Percentiles rank a stretch among this genome's conserved stretches.
These are phyloP conservation scores for Ogataea paraovalis DNA, from an alignment of 805 yeast genomes.

Conservation along the genomic window DNA sequence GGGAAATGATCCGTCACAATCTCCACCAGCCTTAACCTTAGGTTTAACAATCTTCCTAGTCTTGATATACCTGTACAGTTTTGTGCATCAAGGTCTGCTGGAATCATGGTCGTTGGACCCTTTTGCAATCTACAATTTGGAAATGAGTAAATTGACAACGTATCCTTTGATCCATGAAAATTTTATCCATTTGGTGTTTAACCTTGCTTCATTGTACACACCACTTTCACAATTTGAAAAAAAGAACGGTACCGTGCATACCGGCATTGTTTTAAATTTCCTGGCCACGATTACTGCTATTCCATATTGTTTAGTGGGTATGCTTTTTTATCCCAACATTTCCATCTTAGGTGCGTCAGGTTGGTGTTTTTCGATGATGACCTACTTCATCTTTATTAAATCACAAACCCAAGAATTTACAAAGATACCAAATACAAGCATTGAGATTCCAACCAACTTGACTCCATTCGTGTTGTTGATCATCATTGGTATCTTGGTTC, in stretches of 20 bases:
- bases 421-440: constrained; percentile 18
- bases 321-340: constrained; percentile 46
- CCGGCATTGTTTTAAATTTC: constrained; percentile 74
- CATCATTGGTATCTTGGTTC: constrained; percentile 48
- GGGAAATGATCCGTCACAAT: not conserved
- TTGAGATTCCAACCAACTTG: constrained; percentile 53
- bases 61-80: constrained; percentile 38
- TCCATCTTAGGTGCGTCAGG: constrained; percentile 69
- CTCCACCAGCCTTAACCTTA: constrained; percentile 47
- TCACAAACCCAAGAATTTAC: constrained; percentile 16
- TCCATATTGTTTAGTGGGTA: constrained; percentile 51
- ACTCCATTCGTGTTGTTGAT: constrained; percentile 54
- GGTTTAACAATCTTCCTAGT: constrained; percentile 57
- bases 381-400: constrained; percentile 49
- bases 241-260: constrained; percentile 76
- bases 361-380: constrained; percentile 64
- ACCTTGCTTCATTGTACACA: constrained; percentile 51
- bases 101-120: constrained; percentile 51
- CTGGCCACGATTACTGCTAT: constrained; percentile 68
- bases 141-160: constrained; percentile 56
- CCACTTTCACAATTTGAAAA: constrained; percentile 65
- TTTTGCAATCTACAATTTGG: constrained; percentile 44
- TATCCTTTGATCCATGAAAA: constrained; percentile 70
- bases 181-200: constrained; percentile 57
- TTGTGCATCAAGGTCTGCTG: constrained; percentile 24